Percentiles rank a stretch among this genome's conserved stretches.
Conservation (phyloP, 2,329 filamentous ascomycete genomes). For the Aaosphaeria arxii region DNA sequence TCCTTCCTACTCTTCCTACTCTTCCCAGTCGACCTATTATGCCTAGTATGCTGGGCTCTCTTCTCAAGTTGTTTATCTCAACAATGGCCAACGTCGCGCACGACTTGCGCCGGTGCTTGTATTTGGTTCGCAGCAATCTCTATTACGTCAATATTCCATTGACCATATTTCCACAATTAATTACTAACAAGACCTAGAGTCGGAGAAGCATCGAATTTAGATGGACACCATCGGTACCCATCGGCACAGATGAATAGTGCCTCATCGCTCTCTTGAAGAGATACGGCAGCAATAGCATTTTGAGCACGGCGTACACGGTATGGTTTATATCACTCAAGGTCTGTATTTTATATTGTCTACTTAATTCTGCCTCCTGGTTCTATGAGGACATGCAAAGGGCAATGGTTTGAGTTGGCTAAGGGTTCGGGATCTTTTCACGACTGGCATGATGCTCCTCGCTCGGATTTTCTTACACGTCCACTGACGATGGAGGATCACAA, state of each 20-base stretch:
- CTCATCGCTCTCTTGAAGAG: no score
- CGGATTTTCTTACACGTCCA: no score
- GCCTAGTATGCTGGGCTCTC: no score
- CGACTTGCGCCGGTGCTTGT: no score
- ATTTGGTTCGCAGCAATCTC: no score
- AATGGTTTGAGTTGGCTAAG: not conserved
- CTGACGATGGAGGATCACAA: no score
- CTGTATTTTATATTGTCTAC: slow-evolving; percentile 8
- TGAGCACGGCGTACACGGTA: slow-evolving; percentile 17
- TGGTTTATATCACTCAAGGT: slow-evolving; percentile 5
- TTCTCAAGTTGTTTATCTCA: no score
- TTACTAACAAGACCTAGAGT: slow-evolving; percentile 54
- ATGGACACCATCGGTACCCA: not conserved
- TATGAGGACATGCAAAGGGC: not conserved
- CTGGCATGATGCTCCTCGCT: no score
- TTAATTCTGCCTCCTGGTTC: not conserved
- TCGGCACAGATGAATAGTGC: not conserved
- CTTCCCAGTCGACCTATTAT: not conserved
- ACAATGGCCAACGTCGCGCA: no score
- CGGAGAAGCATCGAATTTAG: slow-evolving; percentile 71
- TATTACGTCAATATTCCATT: no score
- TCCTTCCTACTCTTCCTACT: not conserved
- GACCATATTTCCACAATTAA: not conserved
- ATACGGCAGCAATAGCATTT: not conserved
- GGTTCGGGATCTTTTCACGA: not conserved